These are phyloP conservation scores for Suillus luteus DNA, from an alignment of 768 basidiomycete species.

Conservation along the genomic window DNA sequence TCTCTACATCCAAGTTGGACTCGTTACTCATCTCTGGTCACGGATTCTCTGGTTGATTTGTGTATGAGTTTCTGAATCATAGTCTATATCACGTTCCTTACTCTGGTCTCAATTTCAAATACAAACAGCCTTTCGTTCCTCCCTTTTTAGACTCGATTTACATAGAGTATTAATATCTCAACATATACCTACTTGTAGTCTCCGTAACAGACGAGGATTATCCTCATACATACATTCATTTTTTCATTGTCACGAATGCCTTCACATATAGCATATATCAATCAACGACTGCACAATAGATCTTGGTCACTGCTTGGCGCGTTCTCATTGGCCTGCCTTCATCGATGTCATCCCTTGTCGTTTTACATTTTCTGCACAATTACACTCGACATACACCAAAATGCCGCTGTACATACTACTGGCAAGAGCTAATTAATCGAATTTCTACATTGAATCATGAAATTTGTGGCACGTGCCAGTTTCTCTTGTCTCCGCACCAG, in stretches of 20 bases:
- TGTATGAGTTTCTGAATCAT: neutral
- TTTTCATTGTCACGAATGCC: neutral
- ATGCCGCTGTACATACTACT: too few relatives aligned
- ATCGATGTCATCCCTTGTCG: too few relatives aligned
- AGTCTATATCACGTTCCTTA: neutral
- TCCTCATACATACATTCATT: neutral
- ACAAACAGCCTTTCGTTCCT: constrained; percentile 7
- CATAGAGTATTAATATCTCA: neutral
- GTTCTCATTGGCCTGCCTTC: neutral
- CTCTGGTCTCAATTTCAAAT: neutral
- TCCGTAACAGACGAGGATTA: neutral
- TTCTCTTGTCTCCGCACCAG: too few relatives aligned
- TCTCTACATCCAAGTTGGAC: constrained; percentile 3
- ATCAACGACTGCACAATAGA: neutral
- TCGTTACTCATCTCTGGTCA: constrained; percentile 13
- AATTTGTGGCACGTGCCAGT: neutral
- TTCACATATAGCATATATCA: neutral
- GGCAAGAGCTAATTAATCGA: neutral
- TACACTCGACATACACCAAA: too few relatives aligned
- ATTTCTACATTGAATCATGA: too few relatives aligned
- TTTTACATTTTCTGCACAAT: too few relatives aligned
- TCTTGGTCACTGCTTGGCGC: neutral
- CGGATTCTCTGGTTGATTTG: neutral
- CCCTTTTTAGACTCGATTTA: neutral
- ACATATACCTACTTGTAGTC: neutral